phyloP scores from a whole-genome alignment of 352 stramenopile genomes.

The Phytophthora capsici region DNA sequence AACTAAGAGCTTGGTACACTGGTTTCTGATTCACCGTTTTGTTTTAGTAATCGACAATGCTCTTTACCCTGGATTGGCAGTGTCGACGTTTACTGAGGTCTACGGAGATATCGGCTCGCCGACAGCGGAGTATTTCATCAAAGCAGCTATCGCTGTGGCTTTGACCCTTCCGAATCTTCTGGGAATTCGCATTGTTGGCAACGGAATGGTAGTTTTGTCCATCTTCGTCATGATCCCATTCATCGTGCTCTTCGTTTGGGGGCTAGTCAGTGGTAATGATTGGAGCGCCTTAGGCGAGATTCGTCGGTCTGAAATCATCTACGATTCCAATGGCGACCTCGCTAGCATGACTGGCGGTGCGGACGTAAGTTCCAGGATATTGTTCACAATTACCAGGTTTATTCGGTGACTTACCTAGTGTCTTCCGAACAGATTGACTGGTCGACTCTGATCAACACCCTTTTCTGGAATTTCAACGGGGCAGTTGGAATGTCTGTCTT shows the following conservation, averaged over 20 bases:
- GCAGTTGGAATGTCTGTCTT: slow-evolving; percentile 91
- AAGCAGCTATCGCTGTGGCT: slow-evolving; percentile 48
- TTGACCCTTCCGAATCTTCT: slow-evolving; percentile 56
- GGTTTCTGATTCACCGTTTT: background rate
- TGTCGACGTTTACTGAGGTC: slow-evolving; percentile 54
- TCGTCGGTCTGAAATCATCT: slow-evolving; percentile 43
- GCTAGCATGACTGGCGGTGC: slow-evolving; percentile 45
- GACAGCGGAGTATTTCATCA: slow-evolving; percentile 49
- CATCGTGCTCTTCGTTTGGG: slow-evolving; percentile 69
- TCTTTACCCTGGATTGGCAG: slow-evolving; percentile 90
- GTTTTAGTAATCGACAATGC: slow-evolving; percentile 89
- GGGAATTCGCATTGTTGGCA: slow-evolving; percentile 86
- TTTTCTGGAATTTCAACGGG: slow-evolving; percentile 97
- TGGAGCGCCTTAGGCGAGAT: slow-evolving; percentile 50
- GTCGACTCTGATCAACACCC: slow-evolving; percentile 92
- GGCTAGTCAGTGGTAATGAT: slow-evolving; percentile 34
- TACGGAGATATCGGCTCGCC: slow-evolving; percentile 45
- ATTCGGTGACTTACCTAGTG: slow-evolving; percentile 1
- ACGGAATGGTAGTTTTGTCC: slow-evolving; percentile 78
- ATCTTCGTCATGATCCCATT: slow-evolving; percentile 94
- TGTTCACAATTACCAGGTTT: background rate
- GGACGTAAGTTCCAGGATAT: slow-evolving; percentile 15
- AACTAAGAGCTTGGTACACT: background rate
- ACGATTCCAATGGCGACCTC: slow-evolving; percentile 41
- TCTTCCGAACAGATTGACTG: slow-evolving; percentile 20